Conservation (phyloP, 352 stramenopile species). For the Phytophthora sansomeana region DNA sequence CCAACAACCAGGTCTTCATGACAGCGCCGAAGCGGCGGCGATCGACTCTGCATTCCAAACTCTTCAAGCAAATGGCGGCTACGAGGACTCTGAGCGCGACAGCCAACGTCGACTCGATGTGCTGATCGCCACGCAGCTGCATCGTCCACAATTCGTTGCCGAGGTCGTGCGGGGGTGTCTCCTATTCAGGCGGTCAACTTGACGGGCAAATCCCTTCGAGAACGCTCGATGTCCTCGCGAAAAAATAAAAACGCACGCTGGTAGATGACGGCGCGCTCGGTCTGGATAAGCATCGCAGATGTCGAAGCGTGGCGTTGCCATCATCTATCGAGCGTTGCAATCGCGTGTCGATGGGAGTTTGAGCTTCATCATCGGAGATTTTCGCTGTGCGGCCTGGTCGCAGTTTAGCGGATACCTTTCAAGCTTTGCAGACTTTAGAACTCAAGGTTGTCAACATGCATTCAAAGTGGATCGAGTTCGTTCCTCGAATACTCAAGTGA, state of each 20-base stretch:
- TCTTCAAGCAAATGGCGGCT: too few relatives aligned
- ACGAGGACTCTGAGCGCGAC: too few relatives aligned
- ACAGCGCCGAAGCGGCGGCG: too few relatives aligned
- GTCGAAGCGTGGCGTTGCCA: not conserved
- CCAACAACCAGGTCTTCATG: too few relatives aligned
- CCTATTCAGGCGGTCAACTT: not conserved
- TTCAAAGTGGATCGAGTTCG: conserved; percentile 11
- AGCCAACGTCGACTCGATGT: too few relatives aligned
- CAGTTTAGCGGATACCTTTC: not conserved
- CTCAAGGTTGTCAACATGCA: not conserved
- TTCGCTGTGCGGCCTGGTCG: conserved; percentile 3
- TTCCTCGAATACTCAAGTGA: conserved; percentile 6
- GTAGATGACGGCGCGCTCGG: conserved; percentile 8
- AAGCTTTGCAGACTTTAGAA: not conserved
- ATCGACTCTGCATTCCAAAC: too few relatives aligned
- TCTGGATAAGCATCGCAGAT: conserved; percentile 18
- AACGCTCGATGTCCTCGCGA: conserved; percentile 10
- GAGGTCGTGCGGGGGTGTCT: not conserved
- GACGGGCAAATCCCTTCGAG: conserved; percentile 18
- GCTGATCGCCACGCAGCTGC: conserved; percentile 7
- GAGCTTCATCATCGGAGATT: not conserved
- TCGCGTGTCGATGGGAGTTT: not conserved
- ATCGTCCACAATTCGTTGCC: not conserved
- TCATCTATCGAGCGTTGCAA: conserved; percentile 13
- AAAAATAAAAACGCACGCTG: conserved; percentile 8